phyloP scores from a whole-genome alignment of 768 basidiomycete species.

The Xerocomellus amylosporus region DNA sequence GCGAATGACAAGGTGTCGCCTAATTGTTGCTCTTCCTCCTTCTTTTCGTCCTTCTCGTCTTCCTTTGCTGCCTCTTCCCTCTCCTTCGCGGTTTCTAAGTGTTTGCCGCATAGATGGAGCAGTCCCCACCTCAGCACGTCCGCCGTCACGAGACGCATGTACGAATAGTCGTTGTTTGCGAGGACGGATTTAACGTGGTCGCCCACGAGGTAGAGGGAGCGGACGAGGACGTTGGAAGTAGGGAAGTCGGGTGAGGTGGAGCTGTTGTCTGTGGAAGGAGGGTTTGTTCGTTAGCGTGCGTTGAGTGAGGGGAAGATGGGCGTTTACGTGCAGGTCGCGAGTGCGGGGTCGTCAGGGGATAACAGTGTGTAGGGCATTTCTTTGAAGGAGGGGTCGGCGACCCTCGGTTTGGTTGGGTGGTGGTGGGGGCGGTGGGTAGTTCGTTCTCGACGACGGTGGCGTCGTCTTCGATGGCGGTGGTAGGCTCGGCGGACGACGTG shows the following conservation, averaged over 20 bases:
- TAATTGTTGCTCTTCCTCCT: constrained; percentile 34
- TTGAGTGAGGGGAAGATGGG: not conserved
- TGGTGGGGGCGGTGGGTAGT: not conserved
- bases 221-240: constrained; percentile 72
- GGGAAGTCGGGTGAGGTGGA: constrained; percentile 78
- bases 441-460: constrained; percentile 1
- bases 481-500: constrained; percentile 3
- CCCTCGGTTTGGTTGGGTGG: constrained; percentile 5
- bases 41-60: constrained; percentile 19
- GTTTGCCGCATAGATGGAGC: constrained; percentile 55
- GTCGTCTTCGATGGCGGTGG: constrained; percentile 3
- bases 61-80: too few relatives aligned
- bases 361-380: constrained; percentile 92
- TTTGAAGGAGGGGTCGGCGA: constrained; percentile 54
- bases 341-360: constrained; percentile 61
- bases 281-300: not conserved
- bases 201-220: constrained; percentile 88
- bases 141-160: constrained; percentile 83
- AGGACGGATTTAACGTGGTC: constrained; percentile 80
- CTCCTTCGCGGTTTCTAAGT: too few relatives aligned
- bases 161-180: constrained; percentile 74
- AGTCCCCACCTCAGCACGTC: too few relatives aligned
- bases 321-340: constrained; percentile 71
- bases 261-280: constrained; percentile 53
- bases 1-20: constrained; percentile 31